Evolutionary conservation across 768 basidiomycete genomes (phyloP).

Genomic region (Melanogaster broomeanus): DNA sequence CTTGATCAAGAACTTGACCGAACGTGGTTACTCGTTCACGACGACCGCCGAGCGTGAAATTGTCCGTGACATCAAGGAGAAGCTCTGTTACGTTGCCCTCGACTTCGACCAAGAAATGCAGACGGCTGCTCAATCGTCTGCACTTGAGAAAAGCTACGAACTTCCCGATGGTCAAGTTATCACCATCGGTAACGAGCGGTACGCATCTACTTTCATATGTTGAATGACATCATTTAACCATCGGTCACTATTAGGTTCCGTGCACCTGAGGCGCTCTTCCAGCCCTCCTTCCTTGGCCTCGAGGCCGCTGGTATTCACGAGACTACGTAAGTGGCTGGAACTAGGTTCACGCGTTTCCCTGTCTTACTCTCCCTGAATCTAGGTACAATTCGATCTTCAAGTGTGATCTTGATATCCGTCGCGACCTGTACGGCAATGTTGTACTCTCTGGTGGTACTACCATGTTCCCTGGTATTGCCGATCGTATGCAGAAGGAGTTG

Average conservation of each 20-base stretch:
- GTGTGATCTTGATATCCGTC: conserved; percentile 70
- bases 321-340: conserved; percentile 45
- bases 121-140: conserved; percentile 85
- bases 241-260: conserved; percentile 43
- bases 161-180: conserved; percentile 93
- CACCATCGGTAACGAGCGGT: conserved; percentile 74
- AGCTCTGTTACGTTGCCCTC: conserved; percentile 90
- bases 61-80: conserved; percentile 94
- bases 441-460: conserved; percentile 79
- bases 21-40: conserved; percentile 93
- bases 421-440: conserved; percentile 37
- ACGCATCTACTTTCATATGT: conserved; percentile 6
- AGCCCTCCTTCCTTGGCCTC: conserved; percentile 59
- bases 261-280: conserved; percentile 58
- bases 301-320: conserved; percentile 87
- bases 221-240: background rate
- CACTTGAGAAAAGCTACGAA: conserved; percentile 92
- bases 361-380: conserved; percentile 1
- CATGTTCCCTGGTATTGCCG: conserved; percentile 96
- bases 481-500: conserved; percentile 95
- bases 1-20: conserved; percentile 82
- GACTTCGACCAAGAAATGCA: conserved; percentile 94
- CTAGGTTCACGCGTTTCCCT: background rate
- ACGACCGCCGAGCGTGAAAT: conserved; percentile 94
- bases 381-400: conserved; percentile 62